Percentiles rank a stretch among this genome's conserved stretches.
phyloP scores from a whole-genome alignment of 2,329 filamentous ascomycete species.

The Knoxdaviesia capensis region DNA sequence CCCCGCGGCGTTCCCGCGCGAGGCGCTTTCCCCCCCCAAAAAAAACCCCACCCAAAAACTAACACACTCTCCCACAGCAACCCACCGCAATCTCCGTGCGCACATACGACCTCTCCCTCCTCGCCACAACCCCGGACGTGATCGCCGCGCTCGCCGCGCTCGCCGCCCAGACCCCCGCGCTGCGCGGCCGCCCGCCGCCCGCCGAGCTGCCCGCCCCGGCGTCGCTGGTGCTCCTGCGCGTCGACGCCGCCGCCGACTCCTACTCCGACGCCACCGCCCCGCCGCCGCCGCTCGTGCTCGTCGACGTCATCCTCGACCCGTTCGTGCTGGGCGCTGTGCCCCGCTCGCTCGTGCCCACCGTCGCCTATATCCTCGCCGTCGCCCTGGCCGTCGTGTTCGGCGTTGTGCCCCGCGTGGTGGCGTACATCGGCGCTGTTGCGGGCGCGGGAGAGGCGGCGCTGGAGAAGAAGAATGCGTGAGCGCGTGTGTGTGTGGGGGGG shows the following conservation, averaged over 20 bases:
- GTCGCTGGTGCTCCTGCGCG: slow-evolving; percentile 44
- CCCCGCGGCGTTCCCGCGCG: neutral
- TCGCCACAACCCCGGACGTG: slow-evolving; percentile 42
- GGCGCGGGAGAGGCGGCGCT: slow-evolving; percentile 7
- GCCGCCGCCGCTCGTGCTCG: slow-evolving; percentile 49
- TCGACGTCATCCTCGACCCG: slow-evolving; percentile 73
- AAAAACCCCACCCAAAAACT: no score
- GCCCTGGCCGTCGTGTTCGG: slow-evolving; percentile 13
- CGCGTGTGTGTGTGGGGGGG: no score
- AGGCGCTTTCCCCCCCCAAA: neutral
- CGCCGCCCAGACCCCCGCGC: slow-evolving; percentile 15
- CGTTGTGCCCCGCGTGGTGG: neutral
- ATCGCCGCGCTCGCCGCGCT: slow-evolving; percentile 44
- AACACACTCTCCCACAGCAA: slow-evolving; percentile 35
- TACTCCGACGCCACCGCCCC: slow-evolving; percentile 49
- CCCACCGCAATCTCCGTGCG: slow-evolving; percentile 61
- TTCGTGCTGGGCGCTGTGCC: slow-evolving; percentile 67
- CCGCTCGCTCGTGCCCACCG: slow-evolving; percentile 52
- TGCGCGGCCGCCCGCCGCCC: neutral
- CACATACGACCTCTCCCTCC: slow-evolving; percentile 37
- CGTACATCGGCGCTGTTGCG: slow-evolving; percentile 7
- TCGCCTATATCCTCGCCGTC: slow-evolving; percentile 44
- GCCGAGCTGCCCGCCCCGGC: neutral
- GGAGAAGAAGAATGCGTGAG: slow-evolving; percentile 17
- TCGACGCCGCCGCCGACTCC: slow-evolving; percentile 67